phyloP scores from a whole-genome alignment of 1,284 basidiomycete genomes.

The Amylostereum areolatum region DNA sequence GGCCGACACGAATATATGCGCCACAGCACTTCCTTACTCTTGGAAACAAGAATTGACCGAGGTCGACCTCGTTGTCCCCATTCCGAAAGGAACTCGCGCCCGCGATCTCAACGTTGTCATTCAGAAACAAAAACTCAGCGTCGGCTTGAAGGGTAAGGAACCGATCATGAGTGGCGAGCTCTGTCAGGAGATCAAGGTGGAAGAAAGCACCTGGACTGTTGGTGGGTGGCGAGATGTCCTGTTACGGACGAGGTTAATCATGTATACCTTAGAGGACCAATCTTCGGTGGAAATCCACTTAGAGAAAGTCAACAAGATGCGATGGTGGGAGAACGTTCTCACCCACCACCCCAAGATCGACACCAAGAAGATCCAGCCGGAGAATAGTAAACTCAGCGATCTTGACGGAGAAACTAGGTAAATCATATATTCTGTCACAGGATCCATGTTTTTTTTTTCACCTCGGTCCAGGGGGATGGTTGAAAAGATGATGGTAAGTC shows the following conservation, averaged over 20 bases:
- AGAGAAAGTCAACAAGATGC: slow-evolving; percentile 82
- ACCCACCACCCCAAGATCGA: slow-evolving; percentile 96
- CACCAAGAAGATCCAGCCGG: slow-evolving; percentile 93
- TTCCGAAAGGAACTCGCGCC: slow-evolving; percentile 83
- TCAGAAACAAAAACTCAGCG: slow-evolving; percentile 76
- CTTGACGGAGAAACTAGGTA: slow-evolving; percentile 90
- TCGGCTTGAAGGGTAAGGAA: slow-evolving; percentile 83
- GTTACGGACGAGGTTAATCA: slow-evolving; percentile 4
- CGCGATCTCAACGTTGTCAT: slow-evolving; percentile 75
- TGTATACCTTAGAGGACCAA: slow-evolving; percentile 65
- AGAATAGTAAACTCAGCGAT: slow-evolving; percentile 94
- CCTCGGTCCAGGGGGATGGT: slow-evolving; percentile 82
- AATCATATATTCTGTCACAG: slow-evolving; percentile 8
- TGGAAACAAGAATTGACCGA: slow-evolving; percentile 93
- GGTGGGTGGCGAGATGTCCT: slow-evolving; percentile 45
- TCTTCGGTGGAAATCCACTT: slow-evolving; percentile 71
- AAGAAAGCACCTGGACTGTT: slow-evolving; percentile 96
- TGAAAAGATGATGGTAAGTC: slow-evolving; percentile 98
- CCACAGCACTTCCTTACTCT: slow-evolving; percentile 78
- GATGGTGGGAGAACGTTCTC: slow-evolving; percentile 98
- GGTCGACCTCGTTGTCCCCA: slow-evolving; percentile 77
- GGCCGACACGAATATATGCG: slow-evolving; percentile 13
- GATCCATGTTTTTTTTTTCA: slow-evolving; percentile 1
- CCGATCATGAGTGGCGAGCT: slow-evolving; percentile 88
- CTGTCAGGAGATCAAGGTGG: slow-evolving; percentile 89